Base-by-base conservation (phyloP, 805 yeast genomes). In the Wickerhamia fluorescens region DNA sequence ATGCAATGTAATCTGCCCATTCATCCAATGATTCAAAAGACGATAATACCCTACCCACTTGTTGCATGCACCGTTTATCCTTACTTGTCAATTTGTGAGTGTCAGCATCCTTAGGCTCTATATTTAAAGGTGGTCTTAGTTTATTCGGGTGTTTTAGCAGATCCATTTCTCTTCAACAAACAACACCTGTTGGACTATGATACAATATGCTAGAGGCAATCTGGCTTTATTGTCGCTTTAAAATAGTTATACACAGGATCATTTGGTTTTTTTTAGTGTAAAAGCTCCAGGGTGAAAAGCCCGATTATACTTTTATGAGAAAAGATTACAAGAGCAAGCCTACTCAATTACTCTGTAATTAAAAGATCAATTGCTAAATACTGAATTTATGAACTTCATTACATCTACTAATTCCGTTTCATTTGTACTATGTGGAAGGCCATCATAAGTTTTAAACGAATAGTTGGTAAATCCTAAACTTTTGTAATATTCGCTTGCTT, bases 1-100 rank as follows among this genome's bases (percentile, higher is more conserved):
- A 88, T 14, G 96, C 80, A 33, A 92, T 92, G 51, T 89, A 87
- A 51, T 92, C 98, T 9, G 98, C 97, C 99, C 99, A 92, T 60
- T 92, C 98, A 18, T 77, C 82, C 2, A 87, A 80, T 2, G 82
- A 59, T 29, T 85, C 95, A 59, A 89, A 89, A 12, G 73, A 65
- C 5, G 71, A 67, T 14, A 92, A 61, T 0, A 92, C 84, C 40
- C 78, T 72, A 29, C 82, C 89, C 8, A 89, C 69, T 33, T 69
- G 75, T n/a, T 72, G 64, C 13, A 66, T 59, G 46, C 77, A 80
- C 35, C 81, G 75, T 57, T 73, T 80, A 47, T 81, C 88, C 44
- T 76, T 75, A 1, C 28, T n/a, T n/a, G n/a, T n/a, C n/a, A n/a
- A n/a, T n/a, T n/a, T n/a, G n/a, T n/a, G n/a, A n/a, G n/a, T n/a